Evolutionary conservation across 2,329 filamentous ascomycete genomes (phyloP).

Genomic region (Pyrenochaeta sp.): DNA sequence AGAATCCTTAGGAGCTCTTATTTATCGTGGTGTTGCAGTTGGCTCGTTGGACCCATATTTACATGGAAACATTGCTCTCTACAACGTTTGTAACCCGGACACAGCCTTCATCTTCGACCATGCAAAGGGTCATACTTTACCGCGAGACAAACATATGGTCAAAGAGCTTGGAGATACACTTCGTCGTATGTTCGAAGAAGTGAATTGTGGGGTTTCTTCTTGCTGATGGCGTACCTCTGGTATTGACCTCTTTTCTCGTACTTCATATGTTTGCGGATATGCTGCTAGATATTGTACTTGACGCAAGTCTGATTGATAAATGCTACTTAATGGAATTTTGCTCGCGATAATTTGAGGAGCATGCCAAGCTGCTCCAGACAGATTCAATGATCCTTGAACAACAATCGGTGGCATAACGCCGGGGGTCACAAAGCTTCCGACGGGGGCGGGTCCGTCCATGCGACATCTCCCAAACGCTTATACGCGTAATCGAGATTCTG

Average conservation of each 20-base stretch:
- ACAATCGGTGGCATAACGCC: not conserved
- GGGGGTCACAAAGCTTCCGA: not conserved
- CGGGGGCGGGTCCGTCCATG: not conserved
- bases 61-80: constrained; percentile 67
- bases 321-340: too few species aligned
- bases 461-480: not conserved
- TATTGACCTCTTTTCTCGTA: not conserved
- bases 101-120: constrained; percentile 70
- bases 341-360: too few species aligned
- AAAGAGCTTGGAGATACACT: constrained; percentile 41
- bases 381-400: not conserved
- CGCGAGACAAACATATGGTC: constrained; percentile 47
- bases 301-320: too few species aligned
- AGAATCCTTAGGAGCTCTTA: not conserved
- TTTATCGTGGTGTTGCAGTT: constrained; percentile 3
- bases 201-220: constrained; percentile 14
- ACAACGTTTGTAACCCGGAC: constrained; percentile 68
- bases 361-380: too few species aligned
- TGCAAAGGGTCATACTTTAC: constrained; percentile 70
- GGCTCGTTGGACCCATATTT: constrained; percentile 64
- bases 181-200: constrained; percentile 35
- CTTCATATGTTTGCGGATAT: not conserved
- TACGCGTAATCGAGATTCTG: not conserved
- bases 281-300: not conserved
- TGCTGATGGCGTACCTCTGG: not conserved